phyloP scores from a whole-genome alignment of 2,329 filamentous ascomycete genomes.

The Metarhizium album region DNA sequence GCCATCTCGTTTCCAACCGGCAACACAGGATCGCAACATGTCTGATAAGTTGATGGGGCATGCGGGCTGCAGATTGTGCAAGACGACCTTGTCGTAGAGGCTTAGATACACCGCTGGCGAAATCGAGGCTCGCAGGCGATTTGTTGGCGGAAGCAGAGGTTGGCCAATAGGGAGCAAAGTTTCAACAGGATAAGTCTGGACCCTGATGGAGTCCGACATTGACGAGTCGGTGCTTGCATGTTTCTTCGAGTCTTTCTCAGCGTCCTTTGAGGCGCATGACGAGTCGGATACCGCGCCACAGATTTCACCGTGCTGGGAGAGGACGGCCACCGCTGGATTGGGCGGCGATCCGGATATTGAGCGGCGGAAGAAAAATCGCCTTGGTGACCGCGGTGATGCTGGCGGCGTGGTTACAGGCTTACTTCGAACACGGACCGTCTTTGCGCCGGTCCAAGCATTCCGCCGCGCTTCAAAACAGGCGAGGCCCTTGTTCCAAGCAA shows the following conservation, averaged over 20 bases:
- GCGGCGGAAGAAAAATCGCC: conserved; percentile 40
- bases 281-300: conserved; percentile 30
- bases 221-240: conserved; percentile 24
- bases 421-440: conserved; percentile 42
- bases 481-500: conserved; percentile 70
- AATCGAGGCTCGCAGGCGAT: conserved; percentile 70
- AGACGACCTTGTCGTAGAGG: conserved; percentile 82
- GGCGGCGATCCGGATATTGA: conserved; percentile 31
- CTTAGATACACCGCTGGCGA: conserved; percentile 62
- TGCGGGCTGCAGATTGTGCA: conserved; percentile 68
- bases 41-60: conserved; percentile 82
- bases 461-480: conserved; percentile 68
- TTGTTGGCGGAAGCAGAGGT: conserved; percentile 61
- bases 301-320: conserved; percentile 18
- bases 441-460: conserved; percentile 78
- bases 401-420: conserved; percentile 31
- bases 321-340: conserved; percentile 13
- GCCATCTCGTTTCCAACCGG: conserved; percentile 86
- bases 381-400: conserved; percentile 34
- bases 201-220: conserved; percentile 13
- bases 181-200: conserved; percentile 38
- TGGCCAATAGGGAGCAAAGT: conserved; percentile 61
- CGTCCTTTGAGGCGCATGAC: conserved; percentile 30
- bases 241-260: conserved; percentile 21
- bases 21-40: conserved; percentile 69